Conservation (phyloP, 768 basidiomycete genomes). For the Suillus fuscotomentosus region DNA sequence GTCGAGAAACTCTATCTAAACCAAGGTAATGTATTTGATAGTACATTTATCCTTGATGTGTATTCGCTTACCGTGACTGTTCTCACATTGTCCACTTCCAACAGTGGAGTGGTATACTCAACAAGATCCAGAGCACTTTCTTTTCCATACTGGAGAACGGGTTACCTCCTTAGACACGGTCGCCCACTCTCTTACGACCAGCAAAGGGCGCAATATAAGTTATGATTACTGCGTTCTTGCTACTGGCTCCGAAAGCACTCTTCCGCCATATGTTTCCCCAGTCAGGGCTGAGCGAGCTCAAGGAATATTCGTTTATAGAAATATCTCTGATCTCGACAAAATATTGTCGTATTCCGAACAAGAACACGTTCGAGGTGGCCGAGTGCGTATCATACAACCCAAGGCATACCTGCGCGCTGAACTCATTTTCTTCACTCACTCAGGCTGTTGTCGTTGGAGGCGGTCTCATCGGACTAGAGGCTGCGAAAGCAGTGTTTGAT, state of each 20-base stretch:
- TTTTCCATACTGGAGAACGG: slow-evolving; percentile 49
- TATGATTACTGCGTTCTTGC: slow-evolving; percentile 69
- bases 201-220: slow-evolving; percentile 39
- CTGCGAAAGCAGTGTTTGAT: slow-evolving; percentile 71
- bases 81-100: slow-evolving; percentile 15
- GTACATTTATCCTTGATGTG: neutral
- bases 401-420: neutral
- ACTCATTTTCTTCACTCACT: neutral
- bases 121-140: slow-evolving; percentile 56
- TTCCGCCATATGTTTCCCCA: slow-evolving; percentile 56
- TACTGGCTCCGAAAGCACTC: slow-evolving; percentile 64
- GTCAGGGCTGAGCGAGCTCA: slow-evolving; percentile 37
- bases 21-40: slow-evolving; percentile 27
- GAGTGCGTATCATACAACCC: slow-evolving; percentile 13
- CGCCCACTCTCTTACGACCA: slow-evolving; percentile 45
- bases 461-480: slow-evolving; percentile 70
- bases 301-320: slow-evolving; percentile 73
- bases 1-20: slow-evolving; percentile 63
- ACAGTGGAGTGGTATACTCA: slow-evolving; percentile 56
- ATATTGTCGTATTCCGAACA: slow-evolving; percentile 59
- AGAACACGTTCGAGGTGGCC: slow-evolving; percentile 36
- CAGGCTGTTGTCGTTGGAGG: slow-evolving; percentile 62
- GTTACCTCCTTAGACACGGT: slow-evolving; percentile 39
- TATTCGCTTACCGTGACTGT: neutral
- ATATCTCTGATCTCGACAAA: slow-evolving; percentile 62